phyloP scores from a whole-genome alignment of 352 stramenopile genomes.

The Phytophthora boehmeriae region DNA sequence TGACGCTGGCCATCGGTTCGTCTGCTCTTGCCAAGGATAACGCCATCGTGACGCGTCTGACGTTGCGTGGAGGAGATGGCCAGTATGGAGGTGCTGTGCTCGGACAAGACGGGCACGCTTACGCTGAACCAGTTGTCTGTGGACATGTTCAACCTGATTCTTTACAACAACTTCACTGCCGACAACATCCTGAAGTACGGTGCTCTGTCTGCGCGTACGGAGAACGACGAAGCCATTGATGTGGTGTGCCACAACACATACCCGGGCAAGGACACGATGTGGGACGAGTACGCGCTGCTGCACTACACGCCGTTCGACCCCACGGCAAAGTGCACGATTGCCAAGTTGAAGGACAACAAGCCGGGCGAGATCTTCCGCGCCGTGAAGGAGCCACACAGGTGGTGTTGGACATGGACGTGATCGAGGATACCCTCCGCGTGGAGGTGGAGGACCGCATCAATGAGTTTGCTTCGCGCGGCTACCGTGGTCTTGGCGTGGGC shows the following conservation, averaged over 20 bases:
- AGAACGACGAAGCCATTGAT: conserved; percentile 82
- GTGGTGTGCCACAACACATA: conserved; percentile 78
- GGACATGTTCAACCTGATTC: conserved; percentile 83
- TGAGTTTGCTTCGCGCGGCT: conserved; percentile 75
- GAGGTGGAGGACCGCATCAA: conserved; percentile 86
- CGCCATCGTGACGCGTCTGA: conserved; percentile 92
- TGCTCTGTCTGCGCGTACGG: conserved; percentile 65
- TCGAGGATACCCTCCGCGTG: conserved; percentile 57
- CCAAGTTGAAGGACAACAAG: conserved; percentile 82
- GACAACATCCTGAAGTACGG: conserved; percentile 68
- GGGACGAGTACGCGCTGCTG: conserved; percentile 75
- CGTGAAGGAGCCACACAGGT: conserved; percentile 94
- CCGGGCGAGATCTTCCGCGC: conserved; percentile 90
- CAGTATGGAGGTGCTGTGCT: conserved; percentile 93
- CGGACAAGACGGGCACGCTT: conserved; percentile 95
- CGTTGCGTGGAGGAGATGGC: conserved; percentile 94
- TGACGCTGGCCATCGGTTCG: conserved; percentile 92
- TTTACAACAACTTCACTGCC: conserved; percentile 66
- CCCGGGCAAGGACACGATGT: conserved; percentile 84
- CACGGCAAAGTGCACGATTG: conserved; percentile 92
- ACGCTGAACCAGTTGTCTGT: conserved; percentile 97
- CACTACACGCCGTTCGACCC: conserved; percentile 88
- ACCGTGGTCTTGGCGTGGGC: conserved; percentile 70
- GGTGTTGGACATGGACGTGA: conserved; percentile 83
- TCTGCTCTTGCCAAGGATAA: conserved; percentile 89